Conservation (phyloP, 1,284 basidiomycete species). For the Ustilago hordei region DNA sequence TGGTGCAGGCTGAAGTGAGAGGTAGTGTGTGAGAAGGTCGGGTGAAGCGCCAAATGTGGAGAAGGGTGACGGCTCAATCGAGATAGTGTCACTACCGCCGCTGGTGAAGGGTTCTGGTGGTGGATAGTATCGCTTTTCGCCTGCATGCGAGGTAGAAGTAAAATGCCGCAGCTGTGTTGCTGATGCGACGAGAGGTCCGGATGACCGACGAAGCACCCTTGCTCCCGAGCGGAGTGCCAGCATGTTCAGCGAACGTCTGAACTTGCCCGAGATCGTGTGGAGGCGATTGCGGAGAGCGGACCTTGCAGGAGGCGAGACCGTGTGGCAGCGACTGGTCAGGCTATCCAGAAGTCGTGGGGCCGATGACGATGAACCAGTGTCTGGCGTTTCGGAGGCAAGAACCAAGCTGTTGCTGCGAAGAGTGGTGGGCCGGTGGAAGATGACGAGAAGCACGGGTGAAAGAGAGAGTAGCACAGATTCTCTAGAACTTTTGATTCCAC, state of each 20-base stretch:
- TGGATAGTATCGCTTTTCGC: constrained; percentile 46
- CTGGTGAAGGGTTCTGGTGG: constrained; percentile 48
- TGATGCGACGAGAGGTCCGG: background rate
- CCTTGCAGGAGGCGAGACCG: background rate
- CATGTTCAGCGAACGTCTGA: constrained; percentile 9
- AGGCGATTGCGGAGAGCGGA: background rate
- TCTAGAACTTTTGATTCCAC: constrained; percentile 4
- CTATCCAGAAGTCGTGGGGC: no score
- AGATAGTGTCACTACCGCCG: constrained; percentile 21
- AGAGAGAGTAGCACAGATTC: background rate
- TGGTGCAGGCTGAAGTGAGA: constrained; percentile 58
- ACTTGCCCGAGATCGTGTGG: background rate
- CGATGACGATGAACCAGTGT: no score
- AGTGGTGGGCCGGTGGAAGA: background rate
- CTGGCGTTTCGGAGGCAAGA: background rate
- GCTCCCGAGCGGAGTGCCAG: constrained; percentile 14
- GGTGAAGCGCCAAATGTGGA: constrained; percentile 65
- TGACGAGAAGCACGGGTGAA: background rate
- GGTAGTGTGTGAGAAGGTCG: constrained; percentile 53
- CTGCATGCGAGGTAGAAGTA: constrained; percentile 18
- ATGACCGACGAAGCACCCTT: constrained; percentile 7
- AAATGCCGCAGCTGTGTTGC: constrained; percentile 10
- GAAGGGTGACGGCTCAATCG: constrained; percentile 37
- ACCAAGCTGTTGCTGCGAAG: background rate
- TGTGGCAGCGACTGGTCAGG: no score